A percentile compares a stretch with the other conserved stretches of the same genome.
Evolutionary conservation across 2,329 filamentous ascomycete genomes (phyloP).

Genomic region (Aspergillus proliferans): DNA sequence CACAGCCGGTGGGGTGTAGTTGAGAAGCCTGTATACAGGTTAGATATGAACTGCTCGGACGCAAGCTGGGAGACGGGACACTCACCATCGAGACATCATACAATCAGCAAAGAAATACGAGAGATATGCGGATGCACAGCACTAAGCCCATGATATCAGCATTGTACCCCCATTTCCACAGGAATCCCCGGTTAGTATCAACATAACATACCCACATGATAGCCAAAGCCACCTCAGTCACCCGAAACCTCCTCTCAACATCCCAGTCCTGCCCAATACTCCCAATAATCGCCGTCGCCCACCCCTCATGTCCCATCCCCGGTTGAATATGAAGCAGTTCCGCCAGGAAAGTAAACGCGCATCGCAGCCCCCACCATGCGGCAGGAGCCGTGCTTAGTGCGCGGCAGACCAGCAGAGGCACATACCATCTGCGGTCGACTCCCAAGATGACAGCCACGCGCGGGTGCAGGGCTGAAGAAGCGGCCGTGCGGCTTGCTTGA

Average conservation of each 20-base stretch:
- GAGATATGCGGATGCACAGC: conserved; percentile 68
- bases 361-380: conserved; percentile 65
- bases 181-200: conserved; percentile 7
- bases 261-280: conserved; percentile 37
- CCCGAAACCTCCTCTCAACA: conserved; percentile 45
- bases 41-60: background rate
- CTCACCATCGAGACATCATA: conserved; percentile 74
- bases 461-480: conserved; percentile 54
- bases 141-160: conserved; percentile 44
- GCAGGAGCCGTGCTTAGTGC: conserved; percentile 65
- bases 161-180: conserved; percentile 7
- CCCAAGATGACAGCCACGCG: conserved; percentile 73
- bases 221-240: conserved; percentile 65
- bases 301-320: conserved; percentile 38
- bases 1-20: conserved; percentile 72
- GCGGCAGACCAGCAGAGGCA: conserved; percentile 66
- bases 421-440: conserved; percentile 65
- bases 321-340: conserved; percentile 50
- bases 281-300: conserved; percentile 33
- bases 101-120: conserved; percentile 80
- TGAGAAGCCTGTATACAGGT: conserved; percentile 58
- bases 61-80: conserved; percentile 6
- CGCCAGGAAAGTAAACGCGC: conserved; percentile 61
- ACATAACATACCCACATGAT: conserved; percentile 65
- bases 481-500: conserved; percentile 12